Conservation (phyloP, 2,329 filamentous ascomycete species). For the Neurospora sp. region DNA sequence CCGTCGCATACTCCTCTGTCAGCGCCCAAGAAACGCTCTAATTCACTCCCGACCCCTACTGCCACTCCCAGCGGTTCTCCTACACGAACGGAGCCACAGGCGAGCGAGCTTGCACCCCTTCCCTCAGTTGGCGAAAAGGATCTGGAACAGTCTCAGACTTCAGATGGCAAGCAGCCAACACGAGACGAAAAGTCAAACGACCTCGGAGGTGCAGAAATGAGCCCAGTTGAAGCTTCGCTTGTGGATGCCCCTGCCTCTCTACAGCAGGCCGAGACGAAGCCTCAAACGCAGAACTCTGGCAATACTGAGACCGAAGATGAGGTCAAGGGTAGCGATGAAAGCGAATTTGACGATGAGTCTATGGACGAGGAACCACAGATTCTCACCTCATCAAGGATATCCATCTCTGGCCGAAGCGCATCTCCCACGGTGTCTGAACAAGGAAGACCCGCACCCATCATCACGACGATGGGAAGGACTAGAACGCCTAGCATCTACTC, state of each 20-base stretch:
- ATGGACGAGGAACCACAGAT: conserved; percentile 51
- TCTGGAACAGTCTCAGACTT: not conserved
- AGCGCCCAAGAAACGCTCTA: conserved; percentile 34
- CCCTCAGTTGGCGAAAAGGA: not conserved
- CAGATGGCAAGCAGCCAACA: not conserved
- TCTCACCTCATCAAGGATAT: conserved; percentile 46
- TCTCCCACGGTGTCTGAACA: conserved; percentile 41
- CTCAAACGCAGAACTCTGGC: conserved; percentile 22
- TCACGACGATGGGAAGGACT: conserved; percentile 26
- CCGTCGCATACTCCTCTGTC: conserved; percentile 27
- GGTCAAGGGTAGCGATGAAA: conserved; percentile 9
- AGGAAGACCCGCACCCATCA: conserved; percentile 29
- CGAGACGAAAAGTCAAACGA: not conserved
- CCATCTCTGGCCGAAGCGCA: conserved; percentile 39
- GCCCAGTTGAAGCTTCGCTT: not conserved
- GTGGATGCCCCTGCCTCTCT: not conserved
- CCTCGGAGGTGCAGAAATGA: not conserved
- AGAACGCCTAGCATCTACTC: conserved; percentile 43
- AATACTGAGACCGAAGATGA: conserved; percentile 10
- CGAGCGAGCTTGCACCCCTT: not conserved
- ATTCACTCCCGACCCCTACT: conserved; percentile 36
- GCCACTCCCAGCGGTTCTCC: conserved; percentile 4
- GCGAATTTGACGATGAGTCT: conserved; percentile 38
- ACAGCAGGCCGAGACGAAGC: not conserved
- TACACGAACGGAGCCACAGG: not conserved